A percentile compares a stretch with the other conserved stretches of the same genome.
These are phyloP conservation scores for Daphne laureola DNA, from an alignment of 441 rosid species.

Conservation along the genomic window DNA sequence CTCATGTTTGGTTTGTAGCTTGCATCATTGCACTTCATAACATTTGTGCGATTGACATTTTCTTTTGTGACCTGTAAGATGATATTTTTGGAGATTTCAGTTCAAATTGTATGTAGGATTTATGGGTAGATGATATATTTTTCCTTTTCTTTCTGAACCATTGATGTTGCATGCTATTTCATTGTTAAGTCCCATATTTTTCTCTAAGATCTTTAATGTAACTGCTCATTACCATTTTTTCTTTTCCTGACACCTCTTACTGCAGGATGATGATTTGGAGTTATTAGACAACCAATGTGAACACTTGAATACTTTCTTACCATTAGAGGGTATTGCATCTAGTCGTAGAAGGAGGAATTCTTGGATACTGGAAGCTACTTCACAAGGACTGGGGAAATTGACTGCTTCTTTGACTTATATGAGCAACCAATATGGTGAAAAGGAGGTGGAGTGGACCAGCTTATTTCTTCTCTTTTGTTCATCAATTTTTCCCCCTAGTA, in stretches of 20 bases:
- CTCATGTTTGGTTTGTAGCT: slow-evolving; percentile 5
- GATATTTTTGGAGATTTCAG: neutral
- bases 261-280: slow-evolving; percentile 76
- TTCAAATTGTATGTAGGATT: neutral
- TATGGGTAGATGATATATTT: too few relatives aligned
- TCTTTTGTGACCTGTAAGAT: too few relatives aligned
- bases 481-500: neutral
- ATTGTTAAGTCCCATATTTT: slow-evolving; percentile 4
- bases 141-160: too few relatives aligned
- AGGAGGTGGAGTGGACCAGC: slow-evolving; percentile 42
- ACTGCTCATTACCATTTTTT: slow-evolving; percentile 23
- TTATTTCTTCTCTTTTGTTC: slow-evolving; percentile 6
- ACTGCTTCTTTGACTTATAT: slow-evolving; percentile 69
- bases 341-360: slow-evolving; percentile 46
- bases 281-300: slow-evolving; percentile 48
- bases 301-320: slow-evolving; percentile 43
- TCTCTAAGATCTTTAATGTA: slow-evolving; percentile 1
- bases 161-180: slow-evolving; percentile 1
- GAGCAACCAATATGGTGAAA: slow-evolving; percentile 38
- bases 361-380: slow-evolving; percentile 54
- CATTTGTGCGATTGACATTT: neutral
- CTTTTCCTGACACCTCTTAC: slow-evolving; percentile 22
- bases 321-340: slow-evolving; percentile 39
- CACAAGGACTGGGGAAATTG: slow-evolving; percentile 66
- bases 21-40: slow-evolving; percentile 11